phyloP scores from a whole-genome alignment of 768 basidiomycete genomes.

The Mycena polygramma region DNA sequence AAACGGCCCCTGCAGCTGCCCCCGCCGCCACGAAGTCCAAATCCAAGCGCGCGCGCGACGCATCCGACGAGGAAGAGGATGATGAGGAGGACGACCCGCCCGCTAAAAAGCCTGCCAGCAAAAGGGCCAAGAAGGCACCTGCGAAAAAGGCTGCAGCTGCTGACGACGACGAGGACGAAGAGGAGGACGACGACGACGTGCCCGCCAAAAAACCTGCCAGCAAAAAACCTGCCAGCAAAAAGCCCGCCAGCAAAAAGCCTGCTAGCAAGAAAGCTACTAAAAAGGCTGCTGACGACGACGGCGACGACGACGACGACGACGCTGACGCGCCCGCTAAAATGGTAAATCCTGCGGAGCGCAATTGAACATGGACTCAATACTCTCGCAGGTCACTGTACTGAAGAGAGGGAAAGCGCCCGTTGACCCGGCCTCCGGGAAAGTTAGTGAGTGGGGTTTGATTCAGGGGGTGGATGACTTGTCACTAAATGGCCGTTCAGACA shows the following conservation, averaged over 20 bases:
- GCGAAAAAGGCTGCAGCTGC: conserved; percentile 38
- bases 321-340: conserved; percentile 57
- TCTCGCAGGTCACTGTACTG: conserved; percentile 52
- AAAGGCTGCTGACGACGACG: conserved; percentile 30
- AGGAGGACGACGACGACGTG: conserved; percentile 43
- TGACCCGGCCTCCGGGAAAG: conserved; percentile 59
- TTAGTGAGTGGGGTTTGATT: conserved; percentile 53
- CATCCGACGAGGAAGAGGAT: conserved; percentile 38
- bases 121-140: conserved; percentile 25
- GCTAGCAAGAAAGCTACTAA: conserved; percentile 6
- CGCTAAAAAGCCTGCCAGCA: conserved; percentile 40
- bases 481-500: conserved; percentile 46
- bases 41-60: conserved; percentile 48
- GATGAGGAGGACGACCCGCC: conserved; percentile 42
- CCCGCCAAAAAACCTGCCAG: conserved; percentile 48
- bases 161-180: conserved; percentile 35
- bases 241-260: conserved; percentile 41
- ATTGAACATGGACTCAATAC: background rate
- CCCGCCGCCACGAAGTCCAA: conserved; percentile 44
- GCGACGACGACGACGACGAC: conserved; percentile 45
- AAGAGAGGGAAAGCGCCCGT: conserved; percentile 71
- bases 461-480: background rate
- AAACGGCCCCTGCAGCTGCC: conserved; percentile 41
- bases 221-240: conserved; percentile 37
- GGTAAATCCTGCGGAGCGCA: conserved; percentile 45